Percentiles rank a stretch among this genome's conserved stretches.
phyloP scores from a whole-genome alignment of 2,329 filamentous ascomycete species.

The Colletotrichum tropicale region DNA sequence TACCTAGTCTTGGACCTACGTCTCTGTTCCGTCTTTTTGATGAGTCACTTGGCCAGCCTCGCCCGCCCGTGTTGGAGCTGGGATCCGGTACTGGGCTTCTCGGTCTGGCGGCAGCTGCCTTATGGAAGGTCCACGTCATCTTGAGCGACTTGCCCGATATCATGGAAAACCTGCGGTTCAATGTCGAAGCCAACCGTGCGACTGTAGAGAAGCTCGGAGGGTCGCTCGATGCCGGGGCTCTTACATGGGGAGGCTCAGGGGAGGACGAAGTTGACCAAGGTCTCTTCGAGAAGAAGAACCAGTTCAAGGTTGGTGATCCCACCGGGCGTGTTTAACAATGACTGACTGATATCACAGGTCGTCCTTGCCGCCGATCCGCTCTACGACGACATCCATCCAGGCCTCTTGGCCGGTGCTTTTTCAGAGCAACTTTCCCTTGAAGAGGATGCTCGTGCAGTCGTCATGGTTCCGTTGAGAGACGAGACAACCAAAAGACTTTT shows the following conservation, averaged over 20 bases:
- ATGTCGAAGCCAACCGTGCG: constrained; percentile 67
- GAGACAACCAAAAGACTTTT: constrained; percentile 68
- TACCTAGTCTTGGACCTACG: constrained; percentile 54
- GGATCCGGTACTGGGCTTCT: constrained; percentile 92
- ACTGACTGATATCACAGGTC: constrained; percentile 47
- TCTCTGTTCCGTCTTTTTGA: constrained; percentile 51
- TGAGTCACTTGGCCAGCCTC: constrained; percentile 31
- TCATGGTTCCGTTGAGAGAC: constrained; percentile 83
- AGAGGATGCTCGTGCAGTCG: constrained; percentile 66
- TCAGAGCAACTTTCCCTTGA: constrained; percentile 66
- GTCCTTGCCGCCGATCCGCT: constrained; percentile 86
- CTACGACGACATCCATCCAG: constrained; percentile 84
- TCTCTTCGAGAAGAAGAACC: constrained; percentile 47
- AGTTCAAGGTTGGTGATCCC: constrained; percentile 51
- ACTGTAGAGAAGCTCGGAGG: constrained; percentile 61
- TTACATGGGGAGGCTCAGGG: constrained; percentile 73
- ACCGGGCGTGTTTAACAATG: background rate
- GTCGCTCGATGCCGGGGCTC: constrained; percentile 62
- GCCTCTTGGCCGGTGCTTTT: constrained; percentile 74
- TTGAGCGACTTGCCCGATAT: constrained; percentile 89
- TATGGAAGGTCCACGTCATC: constrained; percentile 69
- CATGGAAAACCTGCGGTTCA: constrained; percentile 78
- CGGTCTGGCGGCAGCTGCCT: constrained; percentile 80
- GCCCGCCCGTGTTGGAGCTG: constrained; percentile 69
- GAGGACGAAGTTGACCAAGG: constrained; percentile 47